These are phyloP conservation scores for Phlyctochytrium bullatum DNA, from an alignment of 192 early-diverging fungal species.

Conservation along the genomic window DNA sequence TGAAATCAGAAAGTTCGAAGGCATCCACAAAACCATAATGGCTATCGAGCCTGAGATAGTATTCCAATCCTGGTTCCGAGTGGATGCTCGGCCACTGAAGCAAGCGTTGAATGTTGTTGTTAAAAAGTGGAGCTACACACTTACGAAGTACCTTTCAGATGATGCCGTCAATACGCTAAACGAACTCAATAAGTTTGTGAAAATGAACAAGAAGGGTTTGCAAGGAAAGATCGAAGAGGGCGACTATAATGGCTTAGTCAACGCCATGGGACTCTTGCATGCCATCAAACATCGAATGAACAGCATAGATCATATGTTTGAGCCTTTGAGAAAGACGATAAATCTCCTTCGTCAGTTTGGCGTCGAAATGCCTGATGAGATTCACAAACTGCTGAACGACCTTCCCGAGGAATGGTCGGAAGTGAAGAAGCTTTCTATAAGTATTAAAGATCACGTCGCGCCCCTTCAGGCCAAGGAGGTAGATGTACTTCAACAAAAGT, in stretches of 20 bases:
- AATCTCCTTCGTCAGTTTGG: conserved; percentile 61
- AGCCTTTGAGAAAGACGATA: conserved; percentile 64
- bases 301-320: conserved; percentile 62
- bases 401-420: conserved; percentile 67
- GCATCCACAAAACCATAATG: conserved; percentile 65
- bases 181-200: conserved; percentile 58
- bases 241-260: conserved; percentile 55
- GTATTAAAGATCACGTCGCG: conserved; percentile 62
- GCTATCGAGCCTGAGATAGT: conserved; percentile 60
- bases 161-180: conserved; percentile 57
- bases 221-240: conserved; percentile 59
- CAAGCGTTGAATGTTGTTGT: conserved; percentile 63
- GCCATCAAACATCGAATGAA: conserved; percentile 56
- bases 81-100: conserved; percentile 61
- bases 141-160: conserved; percentile 62
- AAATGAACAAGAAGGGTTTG: conserved; percentile 54
- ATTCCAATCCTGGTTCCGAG: conserved; percentile 59
- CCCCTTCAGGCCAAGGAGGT: conserved; percentile 65
- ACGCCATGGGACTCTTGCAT: conserved; percentile 61
- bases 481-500: conserved; percentile 65
- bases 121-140: conserved; percentile 67
- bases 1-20: conserved; percentile 65
- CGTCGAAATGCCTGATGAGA: conserved; percentile 65
- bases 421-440: conserved; percentile 58
- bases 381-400: conserved; percentile 64